Evolutionary conservation across 2,329 filamentous ascomycete species (phyloP).

Genomic region (Aspergillus ibericus): DNA sequence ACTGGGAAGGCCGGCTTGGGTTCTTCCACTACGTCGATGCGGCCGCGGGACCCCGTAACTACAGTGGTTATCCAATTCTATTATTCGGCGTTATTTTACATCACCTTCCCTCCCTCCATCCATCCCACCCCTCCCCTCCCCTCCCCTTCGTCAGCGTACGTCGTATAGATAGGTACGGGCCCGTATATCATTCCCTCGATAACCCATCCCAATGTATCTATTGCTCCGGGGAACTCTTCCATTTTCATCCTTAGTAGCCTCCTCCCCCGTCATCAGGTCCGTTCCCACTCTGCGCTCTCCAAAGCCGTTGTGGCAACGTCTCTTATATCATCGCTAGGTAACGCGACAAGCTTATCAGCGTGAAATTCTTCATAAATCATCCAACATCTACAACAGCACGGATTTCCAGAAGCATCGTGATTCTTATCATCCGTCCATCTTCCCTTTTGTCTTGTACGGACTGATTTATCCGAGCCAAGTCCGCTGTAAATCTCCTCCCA

Average conservation of each 20-base stretch:
- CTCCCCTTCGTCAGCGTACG: no score
- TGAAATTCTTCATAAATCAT: no score
- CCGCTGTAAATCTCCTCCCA: conserved; percentile 15
- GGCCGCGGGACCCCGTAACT: conserved; percentile 9
- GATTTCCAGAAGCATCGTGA: neutral
- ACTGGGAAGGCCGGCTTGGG: neutral
- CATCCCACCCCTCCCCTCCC: neutral
- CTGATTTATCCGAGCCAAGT: conserved; percentile 22
- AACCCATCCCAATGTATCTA: neutral
- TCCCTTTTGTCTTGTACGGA: conserved; percentile 5
- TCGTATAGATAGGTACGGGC: no score
- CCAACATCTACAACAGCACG: neutral
- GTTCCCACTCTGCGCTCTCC: neutral
- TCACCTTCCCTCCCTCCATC: neutral
- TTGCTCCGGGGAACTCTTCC: neutral
- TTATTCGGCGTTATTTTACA: neutral
- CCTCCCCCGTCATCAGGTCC: neutral
- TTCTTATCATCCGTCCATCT: neutral
- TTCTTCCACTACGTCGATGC: conserved; percentile 18
- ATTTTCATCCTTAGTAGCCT: neutral
- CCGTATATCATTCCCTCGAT: no score
- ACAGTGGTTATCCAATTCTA: neutral
- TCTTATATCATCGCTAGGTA: conserved; percentile 13
- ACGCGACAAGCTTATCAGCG: neutral
- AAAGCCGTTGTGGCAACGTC: conserved; percentile 5